phyloP scores from a whole-genome alignment of 2,329 filamentous ascomycete genomes.

The Dendrostoma leiphaemia region DNA sequence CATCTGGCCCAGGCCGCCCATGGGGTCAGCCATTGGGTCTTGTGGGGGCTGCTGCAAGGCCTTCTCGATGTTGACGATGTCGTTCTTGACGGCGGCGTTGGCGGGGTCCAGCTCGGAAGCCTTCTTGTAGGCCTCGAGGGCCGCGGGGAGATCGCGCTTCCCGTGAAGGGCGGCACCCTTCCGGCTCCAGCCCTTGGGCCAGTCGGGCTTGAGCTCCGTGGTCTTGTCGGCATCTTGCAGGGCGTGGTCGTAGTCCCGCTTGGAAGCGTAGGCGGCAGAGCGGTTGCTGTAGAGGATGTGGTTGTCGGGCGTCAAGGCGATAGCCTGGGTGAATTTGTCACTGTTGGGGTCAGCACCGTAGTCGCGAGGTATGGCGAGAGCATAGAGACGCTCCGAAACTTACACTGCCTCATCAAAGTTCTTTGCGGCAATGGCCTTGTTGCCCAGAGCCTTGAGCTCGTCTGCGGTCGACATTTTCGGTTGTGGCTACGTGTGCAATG shows the following conservation, averaged over 20 bases:
- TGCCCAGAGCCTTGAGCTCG: slow-evolving; percentile 94
- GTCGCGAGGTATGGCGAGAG: too few species aligned
- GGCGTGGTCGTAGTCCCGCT: slow-evolving; percentile 82
- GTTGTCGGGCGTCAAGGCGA: slow-evolving; percentile 77
- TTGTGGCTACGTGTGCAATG: neutral
- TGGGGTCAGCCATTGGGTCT: slow-evolving; percentile 44
- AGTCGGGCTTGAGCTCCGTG: slow-evolving; percentile 92
- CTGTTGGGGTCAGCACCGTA: slow-evolving; percentile 44
- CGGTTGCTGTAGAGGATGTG: slow-evolving; percentile 98
- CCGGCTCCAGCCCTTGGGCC: slow-evolving; percentile 93
- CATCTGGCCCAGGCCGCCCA: slow-evolving; percentile 80
- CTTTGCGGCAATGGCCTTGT: slow-evolving; percentile 97
- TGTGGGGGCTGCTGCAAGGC: slow-evolving; percentile 66
- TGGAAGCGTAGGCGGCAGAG: slow-evolving; percentile 82
- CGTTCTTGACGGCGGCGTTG: slow-evolving; percentile 91
- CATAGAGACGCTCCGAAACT: too few species aligned
- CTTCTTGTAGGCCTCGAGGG: slow-evolving; percentile 87
- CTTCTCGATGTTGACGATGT: slow-evolving; percentile 79
- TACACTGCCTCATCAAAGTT: slow-evolving; percentile 96
- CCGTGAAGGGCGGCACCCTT: slow-evolving; percentile 92
- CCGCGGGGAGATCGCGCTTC: slow-evolving; percentile 77
- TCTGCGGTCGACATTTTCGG: slow-evolving; percentile 57
- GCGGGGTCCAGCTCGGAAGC: slow-evolving; percentile 89
- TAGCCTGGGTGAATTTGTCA: slow-evolving; percentile 92
- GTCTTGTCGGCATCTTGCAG: slow-evolving; percentile 90